Conservation (phyloP, 306 rosid genomes). For the Fragaria ananassa region DNA sequence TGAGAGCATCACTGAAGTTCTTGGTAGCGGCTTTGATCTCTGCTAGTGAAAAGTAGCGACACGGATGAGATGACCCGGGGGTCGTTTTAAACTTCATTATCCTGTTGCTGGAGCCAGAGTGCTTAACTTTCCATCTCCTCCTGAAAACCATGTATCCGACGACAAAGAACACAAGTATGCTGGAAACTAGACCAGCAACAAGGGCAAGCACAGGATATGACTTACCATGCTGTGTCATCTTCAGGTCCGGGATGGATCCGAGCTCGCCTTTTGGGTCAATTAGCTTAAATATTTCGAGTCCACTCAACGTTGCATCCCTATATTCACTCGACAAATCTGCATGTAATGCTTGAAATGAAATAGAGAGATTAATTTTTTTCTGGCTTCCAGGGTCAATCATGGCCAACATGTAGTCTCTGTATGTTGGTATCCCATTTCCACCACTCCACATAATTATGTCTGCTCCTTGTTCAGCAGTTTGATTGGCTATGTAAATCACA, state of each 20-base stretch:
- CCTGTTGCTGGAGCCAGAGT: not conserved
- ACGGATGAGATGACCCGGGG: constrained; percentile 13
- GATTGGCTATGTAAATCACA: constrained; percentile 23
- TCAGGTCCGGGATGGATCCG: not conserved
- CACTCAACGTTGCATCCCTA: constrained; percentile 32
- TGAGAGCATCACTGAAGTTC: constrained; percentile 13
- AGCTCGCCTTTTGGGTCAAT: not conserved
- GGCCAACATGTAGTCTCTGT: constrained; percentile 10
- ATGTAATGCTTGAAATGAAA: constrained; percentile 15
- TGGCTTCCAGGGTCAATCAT: not conserved
- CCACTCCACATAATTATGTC: constrained; percentile 24
- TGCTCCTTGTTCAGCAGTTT: not conserved
- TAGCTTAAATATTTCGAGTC: constrained; percentile 42
- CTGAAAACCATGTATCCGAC: not conserved
- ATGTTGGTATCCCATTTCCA: not conserved
- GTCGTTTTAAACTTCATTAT: not conserved
- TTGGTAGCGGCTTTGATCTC: constrained; percentile 39
- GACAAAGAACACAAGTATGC: not conserved
- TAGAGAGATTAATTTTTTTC: constrained; percentile 19
- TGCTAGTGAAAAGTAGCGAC: constrained; percentile 30
- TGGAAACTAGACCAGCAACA: not conserved
- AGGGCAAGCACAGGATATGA: not conserved
- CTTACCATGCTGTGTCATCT: not conserved
- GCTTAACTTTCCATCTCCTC: not conserved
- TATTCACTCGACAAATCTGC: not conserved